Evolutionary conservation across 108 stramenopile genomes (phyloP).

Genomic region (Cylindrotheca closterium): DNA sequence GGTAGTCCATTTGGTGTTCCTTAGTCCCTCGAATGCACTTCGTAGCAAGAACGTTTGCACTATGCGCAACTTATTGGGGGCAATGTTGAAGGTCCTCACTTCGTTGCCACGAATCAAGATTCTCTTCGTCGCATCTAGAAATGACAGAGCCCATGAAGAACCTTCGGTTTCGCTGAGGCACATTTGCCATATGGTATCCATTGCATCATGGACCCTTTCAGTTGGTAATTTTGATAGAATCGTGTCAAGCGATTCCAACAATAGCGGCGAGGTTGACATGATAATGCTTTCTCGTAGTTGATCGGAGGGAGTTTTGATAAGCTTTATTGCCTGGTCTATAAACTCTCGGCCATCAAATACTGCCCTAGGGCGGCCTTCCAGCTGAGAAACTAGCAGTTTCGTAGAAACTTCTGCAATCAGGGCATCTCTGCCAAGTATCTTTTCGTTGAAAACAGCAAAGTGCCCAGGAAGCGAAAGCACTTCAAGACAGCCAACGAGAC

Average conservation of each 20-base stretch:
- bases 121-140: conserved; percentile 23
- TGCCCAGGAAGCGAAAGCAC: conserved; percentile 44
- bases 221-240: conserved; percentile 50
- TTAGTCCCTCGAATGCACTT: conserved; percentile 41
- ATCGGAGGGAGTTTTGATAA: conserved; percentile 40
- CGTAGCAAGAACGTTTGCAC: conserved; percentile 38
- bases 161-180: conserved; percentile 37
- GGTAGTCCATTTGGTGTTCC: conserved; percentile 23
- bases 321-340: conserved; percentile 44
- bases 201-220: conserved; percentile 40
- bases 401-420: conserved; percentile 41
- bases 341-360: conserved; percentile 74
- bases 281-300: conserved; percentile 31
- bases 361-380: conserved; percentile 56
- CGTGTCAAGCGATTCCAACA: conserved; percentile 42
- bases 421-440: conserved; percentile 33
- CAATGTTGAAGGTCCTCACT: conserved; percentile 21
- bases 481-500: conserved; percentile 23
- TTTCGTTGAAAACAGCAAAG: conserved; percentile 38
- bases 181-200: conserved; percentile 37
- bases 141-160: conserved; percentile 22
- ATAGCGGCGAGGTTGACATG: conserved; percentile 18
- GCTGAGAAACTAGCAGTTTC: conserved; percentile 56
- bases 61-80: conserved; percentile 46
- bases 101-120: conserved; percentile 15